These are phyloP conservation scores for Kodamaea suecica DNA, from an alignment of 1,139 yeast genomes.

Conservation along the genomic window DNA sequence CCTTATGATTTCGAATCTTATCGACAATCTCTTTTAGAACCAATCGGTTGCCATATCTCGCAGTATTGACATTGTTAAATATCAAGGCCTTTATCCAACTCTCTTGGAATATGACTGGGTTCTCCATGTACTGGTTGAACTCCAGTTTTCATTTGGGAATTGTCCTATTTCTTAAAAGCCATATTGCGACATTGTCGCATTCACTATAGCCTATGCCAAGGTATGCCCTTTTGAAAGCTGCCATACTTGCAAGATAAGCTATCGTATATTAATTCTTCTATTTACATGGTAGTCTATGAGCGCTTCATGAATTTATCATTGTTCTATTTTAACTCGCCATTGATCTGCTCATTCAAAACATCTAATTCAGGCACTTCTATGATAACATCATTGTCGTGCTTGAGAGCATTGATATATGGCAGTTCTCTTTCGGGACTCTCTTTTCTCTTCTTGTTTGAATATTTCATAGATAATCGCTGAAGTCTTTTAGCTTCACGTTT, in stretches of 20 bases:
- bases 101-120: conserved; percentile 23
- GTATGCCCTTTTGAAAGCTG: too few relatives aligned
- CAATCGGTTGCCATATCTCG: conserved; percentile 7
- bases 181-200: too few relatives aligned
- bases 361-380: background rate
- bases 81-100: conserved; percentile 23
- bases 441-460: conserved; percentile 17
- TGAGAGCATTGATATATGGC: background rate
- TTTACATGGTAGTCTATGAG: too few relatives aligned
- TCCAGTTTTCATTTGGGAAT: too few relatives aligned
- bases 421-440: conserved; percentile 9
- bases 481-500: conserved; percentile 37
- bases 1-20: conserved; percentile 1
- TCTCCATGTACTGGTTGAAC: too few relatives aligned
- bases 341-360: too few relatives aligned
- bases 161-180: too few relatives aligned
- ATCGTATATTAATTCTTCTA: too few relatives aligned
- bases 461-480: conserved; percentile 24
- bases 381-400: conserved; percentile 4
- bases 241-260: too few relatives aligned
- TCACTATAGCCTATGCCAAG: too few relatives aligned
- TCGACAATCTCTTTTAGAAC: conserved; percentile 5
- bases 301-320: too few relatives aligned
- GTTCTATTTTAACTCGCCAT: too few relatives aligned
- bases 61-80: conserved; percentile 6